These are phyloP conservation scores for Acacia concinna DNA, from an alignment of 331 rosid species.

Conservation along the genomic window DNA sequence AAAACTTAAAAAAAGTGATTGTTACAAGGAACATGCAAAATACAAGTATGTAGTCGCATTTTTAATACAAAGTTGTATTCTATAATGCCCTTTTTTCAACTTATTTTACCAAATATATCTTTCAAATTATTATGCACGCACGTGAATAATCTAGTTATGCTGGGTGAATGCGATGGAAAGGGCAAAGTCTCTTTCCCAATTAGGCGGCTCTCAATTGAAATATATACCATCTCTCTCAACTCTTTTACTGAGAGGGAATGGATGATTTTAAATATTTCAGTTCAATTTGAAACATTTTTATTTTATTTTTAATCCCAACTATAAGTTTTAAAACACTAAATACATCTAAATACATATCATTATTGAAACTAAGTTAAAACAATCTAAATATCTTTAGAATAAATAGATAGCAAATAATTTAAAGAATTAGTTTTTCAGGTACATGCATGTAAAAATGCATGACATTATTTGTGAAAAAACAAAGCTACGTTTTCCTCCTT, in stretches of 20 bases:
- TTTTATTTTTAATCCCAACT: not conserved
- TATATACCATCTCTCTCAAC: not conserved
- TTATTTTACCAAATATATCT: not conserved
- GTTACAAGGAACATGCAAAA: not conserved
- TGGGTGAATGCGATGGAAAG: not conserved
- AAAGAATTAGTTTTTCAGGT: not conserved
- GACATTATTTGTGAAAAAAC: too few relatives aligned
- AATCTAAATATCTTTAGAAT: not conserved
- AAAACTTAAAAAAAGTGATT: not conserved
- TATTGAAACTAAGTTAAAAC: not conserved
- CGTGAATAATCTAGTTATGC: not conserved
- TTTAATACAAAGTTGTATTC: not conserved
- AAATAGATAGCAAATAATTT: not conserved
- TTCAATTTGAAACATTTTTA: not conserved
- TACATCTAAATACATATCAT: not conserved
- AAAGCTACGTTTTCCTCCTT: not conserved
- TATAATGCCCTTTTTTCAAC: not conserved
- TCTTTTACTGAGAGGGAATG: not conserved
- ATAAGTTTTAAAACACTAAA: not conserved
- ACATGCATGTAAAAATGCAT: too few relatives aligned
- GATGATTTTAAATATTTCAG: not conserved
- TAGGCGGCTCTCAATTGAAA: not conserved
- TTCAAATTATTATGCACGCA: not conserved
- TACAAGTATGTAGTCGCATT: not conserved
- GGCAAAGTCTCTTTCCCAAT: not conserved